Evolutionary conservation across 1,284 basidiomycete species (phyloP), one percentile per base, ranked within the genome.

Genomic region (Apiotrichum montevideense): DNA sequence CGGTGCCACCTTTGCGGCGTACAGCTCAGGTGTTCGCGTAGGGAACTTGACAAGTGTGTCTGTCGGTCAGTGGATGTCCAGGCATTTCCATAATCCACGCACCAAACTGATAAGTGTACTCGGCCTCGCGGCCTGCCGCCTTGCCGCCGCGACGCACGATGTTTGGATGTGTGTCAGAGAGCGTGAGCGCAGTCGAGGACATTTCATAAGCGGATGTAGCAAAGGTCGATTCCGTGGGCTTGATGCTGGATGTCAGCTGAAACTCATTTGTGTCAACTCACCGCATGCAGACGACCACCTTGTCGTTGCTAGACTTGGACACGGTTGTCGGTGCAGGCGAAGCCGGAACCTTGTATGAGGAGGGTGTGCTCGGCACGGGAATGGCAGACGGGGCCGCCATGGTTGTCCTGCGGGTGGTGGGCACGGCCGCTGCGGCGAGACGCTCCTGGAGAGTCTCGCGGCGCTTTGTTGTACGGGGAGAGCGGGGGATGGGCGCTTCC

Each of bases 1-100:
- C 0, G 79, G 78, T 0, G 77, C 69, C 44, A 83, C 78, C 63
- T 80, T 76, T 6, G 63, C 58, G n/a, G 71, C 65, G 63, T 81
- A 83, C 4, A 80, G 68, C 9, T 74, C 68, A 3, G 68, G 65
- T 0, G 79, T 80, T 0, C 67, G 69, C 0, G 66, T 65, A 0
- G 78, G 78, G 21, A 70, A 64, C 35, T 76, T 63, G n/a, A 78
- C 72, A 3, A 79, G 63, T n/a, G 69, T 69, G 58, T 77, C 77
- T 77, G 8, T 51, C 50, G 43, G 4, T 33, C 7, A 21, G 7
- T 7, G 6, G 62, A 66, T 40, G 44, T 69, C 70, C 73, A 75
- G 37, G 33, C 58, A 54, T 10, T 55, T 15, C 11, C 34, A 46
- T 39, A 6, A 32, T 0, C 8, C 35, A 6, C 3, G 10, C 35